Evolutionary conservation across 257 asterid species (phyloP).

Genomic region (Nicotiana obtusifolia): DNA sequence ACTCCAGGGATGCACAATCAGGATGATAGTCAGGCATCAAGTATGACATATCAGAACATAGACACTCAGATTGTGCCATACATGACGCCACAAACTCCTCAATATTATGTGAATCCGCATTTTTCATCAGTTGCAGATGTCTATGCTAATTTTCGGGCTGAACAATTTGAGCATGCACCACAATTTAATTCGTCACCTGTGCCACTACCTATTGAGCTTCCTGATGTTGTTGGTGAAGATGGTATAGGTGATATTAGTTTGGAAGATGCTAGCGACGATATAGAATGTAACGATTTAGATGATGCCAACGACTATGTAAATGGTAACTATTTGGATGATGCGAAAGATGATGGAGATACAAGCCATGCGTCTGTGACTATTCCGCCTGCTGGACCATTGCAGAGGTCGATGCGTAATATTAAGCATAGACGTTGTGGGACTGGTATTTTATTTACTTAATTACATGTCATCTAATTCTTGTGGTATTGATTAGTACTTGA

Average conservation of each 20-base stretch:
- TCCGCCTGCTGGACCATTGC: too few species aligned
- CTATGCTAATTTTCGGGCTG: neutral
- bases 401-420: too few species aligned
- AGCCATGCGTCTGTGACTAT: too few species aligned
- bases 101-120: neutral
- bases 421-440: too few species aligned
- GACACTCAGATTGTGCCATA: neutral
- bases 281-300: neutral
- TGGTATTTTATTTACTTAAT: too few species aligned
- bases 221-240: too few species aligned
- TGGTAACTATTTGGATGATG: too few species aligned
- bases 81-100: neutral
- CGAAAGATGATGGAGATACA: neutral
- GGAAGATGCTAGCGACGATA: too few species aligned
- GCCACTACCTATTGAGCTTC: neutral
- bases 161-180: neutral
- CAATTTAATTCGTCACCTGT: neutral
- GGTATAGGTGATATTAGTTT: too few species aligned
- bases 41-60: neutral
- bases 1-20: neutral
- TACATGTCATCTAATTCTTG: too few species aligned
- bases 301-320: neutral
- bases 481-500: too few species aligned
- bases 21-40: neutral
- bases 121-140: neutral